Evolutionary conservation across 495 filamentous ascomycete species (phyloP).

Genomic region (Neurospora sp.): DNA sequence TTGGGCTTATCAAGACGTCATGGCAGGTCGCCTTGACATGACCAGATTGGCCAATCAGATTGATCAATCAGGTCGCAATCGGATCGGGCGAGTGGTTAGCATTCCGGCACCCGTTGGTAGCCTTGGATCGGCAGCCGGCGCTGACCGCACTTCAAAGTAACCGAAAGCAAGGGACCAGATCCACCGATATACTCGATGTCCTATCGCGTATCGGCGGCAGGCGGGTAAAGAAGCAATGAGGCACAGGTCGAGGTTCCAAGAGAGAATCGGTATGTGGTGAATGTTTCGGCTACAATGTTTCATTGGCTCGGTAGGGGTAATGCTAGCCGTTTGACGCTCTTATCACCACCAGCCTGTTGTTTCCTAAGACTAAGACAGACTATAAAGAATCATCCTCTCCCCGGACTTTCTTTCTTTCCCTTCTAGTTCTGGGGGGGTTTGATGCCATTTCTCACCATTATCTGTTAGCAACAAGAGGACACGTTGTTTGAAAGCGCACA

Average conservation of each 20-base stretch:
- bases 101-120: background rate
- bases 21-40: background rate
- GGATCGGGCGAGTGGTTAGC: background rate
- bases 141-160: background rate
- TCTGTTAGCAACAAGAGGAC: background rate
- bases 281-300: background rate
- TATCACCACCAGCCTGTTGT: background rate
- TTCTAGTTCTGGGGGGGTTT: background rate
- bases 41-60: background rate
- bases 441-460: background rate
- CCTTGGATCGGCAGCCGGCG: background rate
- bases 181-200: background rate
- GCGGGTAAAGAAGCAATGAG: background rate
- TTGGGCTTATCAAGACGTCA: background rate
- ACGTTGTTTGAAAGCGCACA: background rate
- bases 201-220: background rate
- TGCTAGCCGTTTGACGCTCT: background rate
- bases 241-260: background rate
- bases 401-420: background rate
- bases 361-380: background rate
- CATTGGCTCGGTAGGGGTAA: background rate
- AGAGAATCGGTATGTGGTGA: background rate
- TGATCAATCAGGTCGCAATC: background rate
- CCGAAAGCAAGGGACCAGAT: background rate
- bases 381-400: background rate